phyloP scores from a whole-genome alignment of 352 stramenopile genomes.

The Phytophthora meadii region DNA sequence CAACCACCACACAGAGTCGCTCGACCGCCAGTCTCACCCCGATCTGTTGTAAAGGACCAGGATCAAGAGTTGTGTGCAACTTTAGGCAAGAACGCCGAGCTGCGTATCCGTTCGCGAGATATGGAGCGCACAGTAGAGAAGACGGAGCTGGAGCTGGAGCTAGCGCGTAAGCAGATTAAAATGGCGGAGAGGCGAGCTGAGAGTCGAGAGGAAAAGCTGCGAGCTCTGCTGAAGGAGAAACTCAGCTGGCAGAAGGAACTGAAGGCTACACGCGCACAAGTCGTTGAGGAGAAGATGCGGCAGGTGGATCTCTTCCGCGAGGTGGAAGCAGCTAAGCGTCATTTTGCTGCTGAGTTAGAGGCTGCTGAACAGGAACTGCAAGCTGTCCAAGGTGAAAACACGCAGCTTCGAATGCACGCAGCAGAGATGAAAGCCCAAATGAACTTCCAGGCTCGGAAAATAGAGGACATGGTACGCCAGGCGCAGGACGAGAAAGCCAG shows the following conservation, averaged over 20 bases:
- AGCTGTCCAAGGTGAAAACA: slow-evolving; percentile 54
- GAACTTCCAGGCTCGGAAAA: slow-evolving; percentile 47
- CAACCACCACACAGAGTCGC: slow-evolving; percentile 13
- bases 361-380: slow-evolving; percentile 39
- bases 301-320: slow-evolving; percentile 70
- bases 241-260: slow-evolving; percentile 74
- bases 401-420: slow-evolving; percentile 41
- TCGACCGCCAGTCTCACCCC: slow-evolving; percentile 20
- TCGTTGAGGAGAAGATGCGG: slow-evolving; percentile 78
- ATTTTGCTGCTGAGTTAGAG: slow-evolving; percentile 49
- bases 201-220: slow-evolving; percentile 72
- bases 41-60: slow-evolving; percentile 45
- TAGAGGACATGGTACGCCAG: slow-evolving; percentile 58
- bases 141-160: slow-evolving; percentile 49
- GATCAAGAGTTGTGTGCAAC: slow-evolving; percentile 58
- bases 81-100: slow-evolving; percentile 70
- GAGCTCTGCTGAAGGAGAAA: slow-evolving; percentile 69
- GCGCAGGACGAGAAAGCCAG: slow-evolving; percentile 66
- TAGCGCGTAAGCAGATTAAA: slow-evolving; percentile 70
- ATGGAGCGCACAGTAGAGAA: slow-evolving; percentile 62
- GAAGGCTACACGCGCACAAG: slow-evolving; percentile 60
- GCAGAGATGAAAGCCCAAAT: slow-evolving; percentile 54
- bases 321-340: slow-evolving; percentile 57
- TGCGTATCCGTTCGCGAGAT: slow-evolving; percentile 61
- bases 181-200: slow-evolving; percentile 57